These are phyloP conservation scores for Phytophthora pluvialis DNA, from an alignment of 352 stramenopile species.

Conservation along the genomic window DNA sequence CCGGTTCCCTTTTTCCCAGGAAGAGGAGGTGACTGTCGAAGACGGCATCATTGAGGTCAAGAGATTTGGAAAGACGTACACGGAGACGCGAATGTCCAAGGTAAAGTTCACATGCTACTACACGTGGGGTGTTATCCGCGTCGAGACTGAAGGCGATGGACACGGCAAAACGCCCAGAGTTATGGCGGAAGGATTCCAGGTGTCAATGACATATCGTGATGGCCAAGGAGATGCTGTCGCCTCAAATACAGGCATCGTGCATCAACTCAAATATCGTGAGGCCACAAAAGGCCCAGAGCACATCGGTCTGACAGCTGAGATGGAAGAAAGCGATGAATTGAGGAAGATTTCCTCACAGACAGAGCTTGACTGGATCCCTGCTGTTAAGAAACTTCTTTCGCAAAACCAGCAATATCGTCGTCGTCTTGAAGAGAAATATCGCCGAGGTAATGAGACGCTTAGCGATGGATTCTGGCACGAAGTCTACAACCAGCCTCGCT, in stretches of 20 bases:
- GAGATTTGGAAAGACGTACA: not conserved
- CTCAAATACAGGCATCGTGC: conserved; percentile 37
- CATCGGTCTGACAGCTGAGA: conserved; percentile 36
- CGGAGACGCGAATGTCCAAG: conserved; percentile 27
- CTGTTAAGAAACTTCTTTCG: conserved; percentile 15
- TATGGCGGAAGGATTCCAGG: conserved; percentile 54
- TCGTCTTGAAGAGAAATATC: conserved; percentile 28
- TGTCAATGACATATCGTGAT: conserved; percentile 52
- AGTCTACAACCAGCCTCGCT: conserved; percentile 44
- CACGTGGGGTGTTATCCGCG: conserved; percentile 22
- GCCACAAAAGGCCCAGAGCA: conserved; percentile 35
- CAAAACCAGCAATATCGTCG: conserved; percentile 36
- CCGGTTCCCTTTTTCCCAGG: conserved; percentile 40
- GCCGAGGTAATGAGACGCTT: conserved; percentile 33
- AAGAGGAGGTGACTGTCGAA: conserved; percentile 34
- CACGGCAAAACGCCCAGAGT: conserved; percentile 14
- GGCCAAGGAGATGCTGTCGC: conserved; percentile 42
- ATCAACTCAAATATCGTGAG: conserved; percentile 37
- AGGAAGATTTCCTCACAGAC: conserved; percentile 35
- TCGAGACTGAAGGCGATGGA: conserved; percentile 19
- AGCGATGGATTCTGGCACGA: conserved; percentile 56
- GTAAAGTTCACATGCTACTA: conserved; percentile 50
- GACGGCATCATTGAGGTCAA: no score
- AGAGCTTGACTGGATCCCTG: conserved; percentile 18
- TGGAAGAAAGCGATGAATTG: conserved; percentile 41